These are phyloP conservation scores for Mycosarcoma maydis DNA, from an alignment of 1,284 basidiomycete genomes.

Conservation along the genomic window DNA sequence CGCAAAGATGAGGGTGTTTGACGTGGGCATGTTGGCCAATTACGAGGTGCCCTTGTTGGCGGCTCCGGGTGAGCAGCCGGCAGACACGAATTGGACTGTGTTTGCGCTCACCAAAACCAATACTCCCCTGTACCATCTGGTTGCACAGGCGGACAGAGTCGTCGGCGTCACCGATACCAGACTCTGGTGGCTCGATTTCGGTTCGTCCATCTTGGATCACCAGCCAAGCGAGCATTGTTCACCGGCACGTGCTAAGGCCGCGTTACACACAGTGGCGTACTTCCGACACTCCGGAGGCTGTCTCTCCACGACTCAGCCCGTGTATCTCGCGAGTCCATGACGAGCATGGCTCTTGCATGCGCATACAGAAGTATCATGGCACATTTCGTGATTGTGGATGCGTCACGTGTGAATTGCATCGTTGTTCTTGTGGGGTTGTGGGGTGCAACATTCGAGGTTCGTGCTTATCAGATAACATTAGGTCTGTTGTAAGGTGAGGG, in stretches of 20 bases:
- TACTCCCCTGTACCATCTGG: constrained; percentile 27
- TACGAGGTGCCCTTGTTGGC: constrained; percentile 18
- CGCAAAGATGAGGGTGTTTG: constrained; percentile 25
- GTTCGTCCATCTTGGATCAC: constrained; percentile 1
- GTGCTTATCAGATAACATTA: too few relatives aligned
- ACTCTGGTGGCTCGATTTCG: constrained; percentile 43
- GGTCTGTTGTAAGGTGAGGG: too few relatives aligned
- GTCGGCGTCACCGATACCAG: constrained; percentile 32
- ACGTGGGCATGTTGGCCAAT: constrained; percentile 6
- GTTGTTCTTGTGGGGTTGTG: too few relatives aligned
- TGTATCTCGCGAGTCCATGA: too few relatives aligned
- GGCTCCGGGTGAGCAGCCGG: not conserved
- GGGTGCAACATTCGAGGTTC: too few relatives aligned
- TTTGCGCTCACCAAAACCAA: constrained; percentile 29
- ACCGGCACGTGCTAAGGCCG: too few relatives aligned
- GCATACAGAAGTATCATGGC: too few relatives aligned
- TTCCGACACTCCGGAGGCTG: constrained; percentile 11
- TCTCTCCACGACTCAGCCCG: constrained; percentile 1
- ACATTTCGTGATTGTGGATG: too few relatives aligned
- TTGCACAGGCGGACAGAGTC: constrained; percentile 12
- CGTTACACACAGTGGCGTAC: constrained; percentile 12
- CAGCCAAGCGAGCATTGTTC: too few relatives aligned
- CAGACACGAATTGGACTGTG: constrained; percentile 22
- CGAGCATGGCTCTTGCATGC: too few relatives aligned
- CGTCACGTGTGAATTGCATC: too few relatives aligned